These are phyloP conservation scores for Eucalyptus curtisii DNA, from an alignment of 345 rosid genomes.

Conservation along the genomic window DNA sequence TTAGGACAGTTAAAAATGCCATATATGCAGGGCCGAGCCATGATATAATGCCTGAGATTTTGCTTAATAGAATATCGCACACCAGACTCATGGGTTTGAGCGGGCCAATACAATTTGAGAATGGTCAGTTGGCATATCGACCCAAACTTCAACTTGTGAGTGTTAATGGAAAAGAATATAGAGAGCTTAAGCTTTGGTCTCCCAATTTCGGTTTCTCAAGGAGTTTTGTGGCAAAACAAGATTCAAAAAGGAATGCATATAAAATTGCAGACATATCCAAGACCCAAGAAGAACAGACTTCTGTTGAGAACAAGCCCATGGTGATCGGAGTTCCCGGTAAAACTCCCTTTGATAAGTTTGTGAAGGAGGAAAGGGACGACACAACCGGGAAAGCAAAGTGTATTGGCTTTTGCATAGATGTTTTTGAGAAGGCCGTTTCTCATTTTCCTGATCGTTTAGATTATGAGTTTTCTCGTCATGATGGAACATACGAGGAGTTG, in stretches of 20 bases:
- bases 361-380: conserved; percentile 2
- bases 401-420: conserved; percentile 36
- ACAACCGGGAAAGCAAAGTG: neutral
- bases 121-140: neutral
- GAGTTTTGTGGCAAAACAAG: neutral
- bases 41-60: neutral
- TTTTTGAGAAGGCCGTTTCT: conserved; percentile 5
- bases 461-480: conserved; percentile 2
- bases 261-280: neutral
- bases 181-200: no score
- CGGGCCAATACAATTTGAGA: conserved; percentile 18
- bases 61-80: conserved; percentile 1
- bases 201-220: no score
- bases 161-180: neutral
- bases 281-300: conserved; percentile 15
- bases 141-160: conserved; percentile 9
- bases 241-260: neutral
- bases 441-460: neutral
- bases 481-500: conserved; percentile 30
- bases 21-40: neutral
- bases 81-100: conserved; percentile 24
- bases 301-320: neutral
- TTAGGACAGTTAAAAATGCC: conserved; percentile 1
- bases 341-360: conserved; percentile 28
- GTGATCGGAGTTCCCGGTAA: conserved; percentile 28